Percentiles rank a stretch among this genome's conserved stretches.
Conservation (phyloP, 345 rosid genomes). For the Aurinia saxatilis region DNA sequence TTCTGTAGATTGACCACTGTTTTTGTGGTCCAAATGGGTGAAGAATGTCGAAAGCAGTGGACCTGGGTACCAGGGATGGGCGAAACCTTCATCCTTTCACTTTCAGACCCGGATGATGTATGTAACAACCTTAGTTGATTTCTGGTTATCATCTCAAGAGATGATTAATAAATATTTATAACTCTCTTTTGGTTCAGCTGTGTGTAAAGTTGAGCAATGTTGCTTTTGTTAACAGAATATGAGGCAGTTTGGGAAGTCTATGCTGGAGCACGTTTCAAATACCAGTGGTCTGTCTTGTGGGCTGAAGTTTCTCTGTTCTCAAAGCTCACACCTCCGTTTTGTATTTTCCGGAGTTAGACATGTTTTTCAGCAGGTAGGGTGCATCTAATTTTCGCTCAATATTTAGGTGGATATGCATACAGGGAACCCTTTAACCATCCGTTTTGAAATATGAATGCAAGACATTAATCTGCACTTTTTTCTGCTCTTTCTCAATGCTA, state of each 20-base stretch:
- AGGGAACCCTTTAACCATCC: neutral
- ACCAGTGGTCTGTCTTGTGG: conserved; percentile 76
- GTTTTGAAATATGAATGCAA: neutral
- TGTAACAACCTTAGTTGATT: conserved; percentile 20
- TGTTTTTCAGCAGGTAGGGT: conserved; percentile 67
- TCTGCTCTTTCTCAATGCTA: neutral
- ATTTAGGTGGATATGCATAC: conserved; percentile 10
- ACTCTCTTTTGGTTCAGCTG: conserved; percentile 4
- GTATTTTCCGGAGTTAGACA: conserved; percentile 67
- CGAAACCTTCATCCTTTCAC: conserved; percentile 72
- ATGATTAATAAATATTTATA: conserved; percentile 1
- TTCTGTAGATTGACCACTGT: conserved; percentile 65
- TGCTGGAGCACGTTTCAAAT: conserved; percentile 82
- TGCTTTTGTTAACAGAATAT: conserved; percentile 50
- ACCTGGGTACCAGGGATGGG: conserved; percentile 90
- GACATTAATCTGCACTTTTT: conserved; percentile 8
- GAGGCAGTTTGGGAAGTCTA: conserved; percentile 79
- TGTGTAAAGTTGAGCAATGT: conserved; percentile 10
- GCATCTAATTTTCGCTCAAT: conserved; percentile 14
- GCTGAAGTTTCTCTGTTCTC: conserved; percentile 82
- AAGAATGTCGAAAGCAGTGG: conserved; percentile 73
- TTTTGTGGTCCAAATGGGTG: conserved; percentile 64
- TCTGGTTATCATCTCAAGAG: conserved; percentile 21
- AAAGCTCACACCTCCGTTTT: conserved; percentile 43
- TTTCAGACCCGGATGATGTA: conserved; percentile 93